Evolutionary conservation across 1,284 basidiomycete species (phyloP), one percentile per base, ranked within the genome.

Genomic region (Waitea zeae): DNA sequence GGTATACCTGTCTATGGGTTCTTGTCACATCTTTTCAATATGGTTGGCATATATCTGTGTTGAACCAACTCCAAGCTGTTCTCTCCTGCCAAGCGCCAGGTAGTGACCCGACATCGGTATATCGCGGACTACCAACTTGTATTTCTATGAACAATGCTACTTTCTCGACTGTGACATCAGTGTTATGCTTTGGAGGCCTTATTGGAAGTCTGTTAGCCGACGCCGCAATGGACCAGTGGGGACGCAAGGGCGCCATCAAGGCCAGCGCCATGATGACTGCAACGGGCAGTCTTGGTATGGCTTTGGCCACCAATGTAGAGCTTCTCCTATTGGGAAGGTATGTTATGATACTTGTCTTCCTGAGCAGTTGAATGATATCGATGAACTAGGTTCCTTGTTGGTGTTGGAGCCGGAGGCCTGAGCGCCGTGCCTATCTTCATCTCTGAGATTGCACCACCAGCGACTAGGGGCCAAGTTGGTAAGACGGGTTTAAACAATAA

Each of bases 171-270:
- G 67, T 90, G 30, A 95, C 89, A 0, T 66, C 88, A 17, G 57
- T 83, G 20, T 92, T 89, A 53, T 92, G 87, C 1, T 51, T 86
- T n/a, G 90, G 90, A 5, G 90, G 90, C 24, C 66, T 95, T 11
- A 38, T 77, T 3, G 88, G 88, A 11, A 84, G 80, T 44, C 49
- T 81, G 13, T 52, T 61, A 12, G 76, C 80, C n/a, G 77, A 79
- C 43, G 51, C 70, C 20, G 49, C 80, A 33, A 82, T 83, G 58
- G 70, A 80, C 42, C 57, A 59, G 19, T 66, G 61, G 46, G 87
- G 87, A 7, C 64, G 81, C 17, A 73, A 64, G 37, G 71, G 70
- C 11, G 72, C 80, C 3, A 59, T 70, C 3, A 59, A 62, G 22
- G 44, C 69, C 34, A 83, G 74, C 38, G 66, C 75, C 1, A 47